phyloP scores from a whole-genome alignment of 2,329 filamentous ascomycete genomes.

The Fusarium beomiforme region DNA sequence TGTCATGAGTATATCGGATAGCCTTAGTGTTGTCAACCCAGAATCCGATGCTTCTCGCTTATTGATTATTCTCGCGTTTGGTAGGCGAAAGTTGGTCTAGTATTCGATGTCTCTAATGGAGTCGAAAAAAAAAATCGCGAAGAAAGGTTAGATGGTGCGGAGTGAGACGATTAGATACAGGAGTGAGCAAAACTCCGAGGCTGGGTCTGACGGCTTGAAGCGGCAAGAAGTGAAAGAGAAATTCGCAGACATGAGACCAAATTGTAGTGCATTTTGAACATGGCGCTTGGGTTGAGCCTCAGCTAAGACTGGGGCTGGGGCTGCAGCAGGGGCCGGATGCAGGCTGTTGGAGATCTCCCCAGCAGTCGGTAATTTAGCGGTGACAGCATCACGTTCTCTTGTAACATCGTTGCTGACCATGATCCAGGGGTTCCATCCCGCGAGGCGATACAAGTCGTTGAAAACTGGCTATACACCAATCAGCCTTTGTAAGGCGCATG shows the following conservation, averaged over 20 bases:
- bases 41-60: neutral
- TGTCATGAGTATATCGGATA: neutral
- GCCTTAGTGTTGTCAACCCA: neutral
- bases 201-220: neutral
- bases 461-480: conserved; percentile 35
- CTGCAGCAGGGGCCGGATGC: conserved; percentile 11
- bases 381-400: conserved; percentile 20
- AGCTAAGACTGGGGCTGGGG: conserved; percentile 6
- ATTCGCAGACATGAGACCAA: neutral
- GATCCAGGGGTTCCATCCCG: conserved; percentile 20
- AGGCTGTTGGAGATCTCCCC: conserved; percentile 21
- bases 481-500: conserved; percentile 28
- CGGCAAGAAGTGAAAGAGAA: conserved; percentile 2
- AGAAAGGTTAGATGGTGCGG: conserved; percentile 6
- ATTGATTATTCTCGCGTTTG: neutral
- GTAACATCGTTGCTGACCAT: conserved; percentile 3
- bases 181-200: neutral
- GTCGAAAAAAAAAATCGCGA: conserved; percentile 20
- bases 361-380: conserved; percentile 5
- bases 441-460: conserved; percentile 33
- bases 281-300: conserved; percentile 1
- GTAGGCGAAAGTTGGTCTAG: neutral
- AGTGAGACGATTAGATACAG: neutral
- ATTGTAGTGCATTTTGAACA: neutral
- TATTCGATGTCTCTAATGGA: neutral